These are phyloP conservation scores for Lipomyces starkeyi DNA, from an alignment of 805 yeast species.

Conservation along the genomic window DNA sequence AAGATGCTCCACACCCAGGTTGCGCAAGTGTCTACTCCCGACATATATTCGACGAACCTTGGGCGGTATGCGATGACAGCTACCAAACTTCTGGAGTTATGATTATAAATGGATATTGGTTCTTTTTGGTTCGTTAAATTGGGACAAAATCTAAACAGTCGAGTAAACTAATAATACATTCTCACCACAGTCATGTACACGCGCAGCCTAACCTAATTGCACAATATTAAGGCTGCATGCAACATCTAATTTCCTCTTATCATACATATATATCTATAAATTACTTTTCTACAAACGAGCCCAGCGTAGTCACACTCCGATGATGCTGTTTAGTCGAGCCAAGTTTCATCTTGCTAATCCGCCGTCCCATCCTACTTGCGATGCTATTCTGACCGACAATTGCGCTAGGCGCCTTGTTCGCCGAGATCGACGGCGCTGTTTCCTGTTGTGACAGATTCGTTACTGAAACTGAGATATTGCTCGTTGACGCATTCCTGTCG, in stretches of 20 bases:
- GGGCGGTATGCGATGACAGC: no score
- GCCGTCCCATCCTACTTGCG: slow-evolving; percentile 12
- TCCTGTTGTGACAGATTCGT: background rate
- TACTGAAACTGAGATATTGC: background rate
- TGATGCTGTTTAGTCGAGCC: background rate
- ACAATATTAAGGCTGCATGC: background rate
- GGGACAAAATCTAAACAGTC: background rate
- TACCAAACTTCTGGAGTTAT: background rate
- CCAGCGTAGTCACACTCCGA: background rate
- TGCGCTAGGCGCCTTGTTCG: background rate
- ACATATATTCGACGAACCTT: background rate
- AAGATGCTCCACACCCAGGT: no score
- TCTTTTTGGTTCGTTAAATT: background rate
- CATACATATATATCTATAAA: background rate
- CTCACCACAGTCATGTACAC: background rate
- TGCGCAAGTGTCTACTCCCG: background rate
- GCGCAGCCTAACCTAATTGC: background rate
- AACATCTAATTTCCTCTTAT: background rate
- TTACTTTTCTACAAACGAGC: background rate
- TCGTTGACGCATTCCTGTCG: background rate
- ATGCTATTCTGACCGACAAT: background rate
- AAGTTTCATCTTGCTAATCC: slow-evolving; percentile 15
- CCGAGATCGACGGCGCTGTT: background rate
- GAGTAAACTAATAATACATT: background rate
- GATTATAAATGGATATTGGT: background rate